Evolutionary conservation across 2,329 filamentous ascomycete genomes (phyloP).

Genomic region (Pyrenochaeta sp.): DNA sequence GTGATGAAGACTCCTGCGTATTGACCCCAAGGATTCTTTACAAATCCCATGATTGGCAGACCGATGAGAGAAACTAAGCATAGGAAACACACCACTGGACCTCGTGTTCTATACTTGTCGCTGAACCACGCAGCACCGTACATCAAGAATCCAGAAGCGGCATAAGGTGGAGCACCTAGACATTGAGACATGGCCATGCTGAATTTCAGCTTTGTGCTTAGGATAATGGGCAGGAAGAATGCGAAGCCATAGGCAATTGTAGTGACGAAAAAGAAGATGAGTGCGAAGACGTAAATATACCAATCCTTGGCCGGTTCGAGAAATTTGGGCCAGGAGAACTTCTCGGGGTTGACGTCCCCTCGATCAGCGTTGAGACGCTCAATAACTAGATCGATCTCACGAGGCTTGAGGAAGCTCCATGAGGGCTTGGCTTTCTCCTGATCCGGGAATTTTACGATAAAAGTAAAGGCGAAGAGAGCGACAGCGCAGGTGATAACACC

Average conservation of each 20-base stretch:
- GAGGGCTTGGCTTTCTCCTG: slow-evolving; percentile 27
- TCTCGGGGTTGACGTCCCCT: slow-evolving; percentile 24
- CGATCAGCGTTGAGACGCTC: slow-evolving; percentile 32
- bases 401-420: slow-evolving; percentile 28
- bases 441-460: slow-evolving; percentile 36
- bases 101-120: slow-evolving; percentile 35
- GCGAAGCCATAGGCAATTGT: slow-evolving; percentile 34
- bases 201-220: slow-evolving; percentile 32
- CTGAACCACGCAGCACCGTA: slow-evolving; percentile 32
- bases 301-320: slow-evolving; percentile 31
- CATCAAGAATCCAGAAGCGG: slow-evolving; percentile 35
- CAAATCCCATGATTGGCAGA: slow-evolving; percentile 37
- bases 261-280: slow-evolving; percentile 30
- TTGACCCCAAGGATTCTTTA: slow-evolving; percentile 29
- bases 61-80: slow-evolving; percentile 33
- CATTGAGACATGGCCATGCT: slow-evolving; percentile 34
- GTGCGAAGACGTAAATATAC: slow-evolving; percentile 34
- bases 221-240: slow-evolving; percentile 33
- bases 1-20: slow-evolving; percentile 37
- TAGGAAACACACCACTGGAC: slow-evolving; percentile 28
- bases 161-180: slow-evolving; percentile 35
- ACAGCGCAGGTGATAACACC: slow-evolving; percentile 30
- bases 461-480: slow-evolving; percentile 26
- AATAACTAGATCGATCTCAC: slow-evolving; percentile 28
- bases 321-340: slow-evolving; percentile 31